phyloP scores from a whole-genome alignment of 192 early-diverging fungal species.

The Tieghemiomyces parasiticus region DNA sequence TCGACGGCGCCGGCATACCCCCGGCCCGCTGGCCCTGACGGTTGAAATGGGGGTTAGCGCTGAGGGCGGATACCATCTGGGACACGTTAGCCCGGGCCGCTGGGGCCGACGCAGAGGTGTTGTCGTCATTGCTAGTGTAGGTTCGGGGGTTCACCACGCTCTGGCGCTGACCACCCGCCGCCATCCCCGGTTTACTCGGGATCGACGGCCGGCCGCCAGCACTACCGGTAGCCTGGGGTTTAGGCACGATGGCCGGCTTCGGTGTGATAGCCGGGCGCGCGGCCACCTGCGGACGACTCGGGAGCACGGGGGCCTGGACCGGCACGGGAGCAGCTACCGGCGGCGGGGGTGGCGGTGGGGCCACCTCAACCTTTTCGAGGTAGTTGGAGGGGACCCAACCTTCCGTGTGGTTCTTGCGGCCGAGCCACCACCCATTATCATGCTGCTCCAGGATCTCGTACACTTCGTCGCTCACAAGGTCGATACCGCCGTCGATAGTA shows the following conservation, averaged over 20 bases:
- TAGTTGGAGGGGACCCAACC: conserved; percentile 76
- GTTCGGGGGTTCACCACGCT: not conserved
- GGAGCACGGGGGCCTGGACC: conserved; percentile 14
- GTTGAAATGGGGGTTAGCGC: conserved; percentile 3
- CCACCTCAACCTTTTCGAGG: conserved; percentile 38
- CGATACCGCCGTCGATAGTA: conserved; percentile 42
- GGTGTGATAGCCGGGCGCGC: conserved; percentile 16
- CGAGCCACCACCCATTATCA: conserved; percentile 40
- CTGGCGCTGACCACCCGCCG: not conserved
- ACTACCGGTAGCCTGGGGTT: not conserved
- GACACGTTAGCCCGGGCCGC: conserved; percentile 9
- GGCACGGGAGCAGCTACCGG: conserved; percentile 21
- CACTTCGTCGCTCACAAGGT: conserved; percentile 44
- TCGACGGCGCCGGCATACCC: not conserved
- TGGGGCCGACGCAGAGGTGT: not conserved
- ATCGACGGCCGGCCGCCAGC: conserved; percentile 14
- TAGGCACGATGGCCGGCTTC: conserved; percentile 16
- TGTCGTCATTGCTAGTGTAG: not conserved
- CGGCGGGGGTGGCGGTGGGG: conserved; percentile 21
- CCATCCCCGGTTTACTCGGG: conserved; percentile 12
- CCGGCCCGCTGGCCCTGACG: not conserved
- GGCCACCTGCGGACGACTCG: not conserved
- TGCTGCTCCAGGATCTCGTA: conserved; percentile 55
- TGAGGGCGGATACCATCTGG: conserved; percentile 6
- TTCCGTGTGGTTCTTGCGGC: conserved; percentile 35